Conservation (phyloP, 257 asterid genomes). For the Misopates orontium region DNA sequence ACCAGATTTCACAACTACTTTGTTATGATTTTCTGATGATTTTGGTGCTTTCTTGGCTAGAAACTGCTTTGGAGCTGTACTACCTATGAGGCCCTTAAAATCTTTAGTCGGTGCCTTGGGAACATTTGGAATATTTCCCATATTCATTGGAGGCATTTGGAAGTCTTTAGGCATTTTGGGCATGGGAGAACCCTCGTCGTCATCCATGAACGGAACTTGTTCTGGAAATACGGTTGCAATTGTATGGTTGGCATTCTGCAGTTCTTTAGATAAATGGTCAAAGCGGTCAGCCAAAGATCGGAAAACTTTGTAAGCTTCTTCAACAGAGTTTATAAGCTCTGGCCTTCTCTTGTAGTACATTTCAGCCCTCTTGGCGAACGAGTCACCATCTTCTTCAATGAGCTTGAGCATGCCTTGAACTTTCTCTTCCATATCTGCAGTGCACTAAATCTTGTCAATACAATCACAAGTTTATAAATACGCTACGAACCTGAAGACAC, state of each 20-base stretch:
- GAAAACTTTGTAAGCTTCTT: constrained; percentile 70
- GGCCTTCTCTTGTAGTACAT: constrained; percentile 94
- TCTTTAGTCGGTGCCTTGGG: constrained; percentile 63
- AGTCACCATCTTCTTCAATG: constrained; percentile 85
- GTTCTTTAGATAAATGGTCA: constrained; percentile 76
- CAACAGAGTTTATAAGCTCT: constrained; percentile 69
- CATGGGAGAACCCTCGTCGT: constrained; percentile 45
- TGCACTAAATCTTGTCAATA: not conserved
- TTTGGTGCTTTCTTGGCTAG: constrained; percentile 23
- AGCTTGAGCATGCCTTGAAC: constrained; percentile 68
- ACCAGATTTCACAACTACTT: constrained; percentile 34
- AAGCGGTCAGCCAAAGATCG: constrained; percentile 82
- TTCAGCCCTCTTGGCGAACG: constrained; percentile 88
- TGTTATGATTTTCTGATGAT: constrained; percentile 1
- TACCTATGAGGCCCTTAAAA: constrained; percentile 47
- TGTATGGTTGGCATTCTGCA: constrained; percentile 81
- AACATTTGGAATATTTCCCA: constrained; percentile 47
- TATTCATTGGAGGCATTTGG: constrained; percentile 32
- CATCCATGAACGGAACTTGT: constrained; percentile 64
- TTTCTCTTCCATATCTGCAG: constrained; percentile 84
- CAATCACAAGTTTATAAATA: not conserved
- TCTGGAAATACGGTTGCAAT: constrained; percentile 82
- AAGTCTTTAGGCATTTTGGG: constrained; percentile 27
- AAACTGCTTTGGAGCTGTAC: constrained; percentile 51
- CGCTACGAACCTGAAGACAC: no score